Conservation (phyloP, 1,139 yeast species). For the Pneumocystis wakefieldiae region DNA sequence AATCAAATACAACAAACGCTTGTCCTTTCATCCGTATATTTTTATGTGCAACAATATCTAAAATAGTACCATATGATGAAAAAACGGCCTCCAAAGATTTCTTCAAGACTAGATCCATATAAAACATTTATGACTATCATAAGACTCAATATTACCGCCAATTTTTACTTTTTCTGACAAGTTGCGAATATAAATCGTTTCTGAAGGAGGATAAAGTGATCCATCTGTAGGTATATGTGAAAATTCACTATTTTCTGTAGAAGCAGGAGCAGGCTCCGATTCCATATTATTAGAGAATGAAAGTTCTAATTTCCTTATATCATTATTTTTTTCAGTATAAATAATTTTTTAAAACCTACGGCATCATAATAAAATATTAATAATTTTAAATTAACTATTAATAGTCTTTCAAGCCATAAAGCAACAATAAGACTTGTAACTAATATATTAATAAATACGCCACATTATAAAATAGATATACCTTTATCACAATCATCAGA, state of each 20-base stretch:
- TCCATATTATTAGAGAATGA: not conserved
- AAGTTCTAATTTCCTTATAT: too few species aligned
- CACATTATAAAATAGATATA: too few species aligned
- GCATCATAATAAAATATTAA: too few species aligned
- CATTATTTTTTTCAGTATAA: too few species aligned
- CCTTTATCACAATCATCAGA: too few species aligned
- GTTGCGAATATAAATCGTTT: conserved; percentile 43
- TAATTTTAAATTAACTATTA: too few species aligned
- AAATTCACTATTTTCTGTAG: not conserved
- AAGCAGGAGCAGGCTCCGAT: not conserved
- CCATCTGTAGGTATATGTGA: not conserved
- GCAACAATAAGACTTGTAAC: too few species aligned
- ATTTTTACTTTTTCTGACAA: conserved; percentile 55
- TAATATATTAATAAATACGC: too few species aligned
- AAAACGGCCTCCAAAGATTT: conserved; percentile 32
- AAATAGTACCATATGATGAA: conserved; percentile 34
- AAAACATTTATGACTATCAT: not conserved
- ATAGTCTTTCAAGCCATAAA: too few species aligned
- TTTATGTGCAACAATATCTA: conserved; percentile 44
- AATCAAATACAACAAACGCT: conserved; percentile 60
- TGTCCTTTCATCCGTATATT: conserved; percentile 63
- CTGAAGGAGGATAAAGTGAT: conserved; percentile 3
- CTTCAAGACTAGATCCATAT: conserved; percentile 28
- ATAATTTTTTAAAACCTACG: too few species aligned
- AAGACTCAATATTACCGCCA: conserved; percentile 15